Percentiles rank a stretch among this genome's conserved stretches.
These are phyloP conservation scores for Favolaschia claudopus DNA, from an alignment of 768 basidiomycete genomes.

Conservation along the genomic window DNA sequence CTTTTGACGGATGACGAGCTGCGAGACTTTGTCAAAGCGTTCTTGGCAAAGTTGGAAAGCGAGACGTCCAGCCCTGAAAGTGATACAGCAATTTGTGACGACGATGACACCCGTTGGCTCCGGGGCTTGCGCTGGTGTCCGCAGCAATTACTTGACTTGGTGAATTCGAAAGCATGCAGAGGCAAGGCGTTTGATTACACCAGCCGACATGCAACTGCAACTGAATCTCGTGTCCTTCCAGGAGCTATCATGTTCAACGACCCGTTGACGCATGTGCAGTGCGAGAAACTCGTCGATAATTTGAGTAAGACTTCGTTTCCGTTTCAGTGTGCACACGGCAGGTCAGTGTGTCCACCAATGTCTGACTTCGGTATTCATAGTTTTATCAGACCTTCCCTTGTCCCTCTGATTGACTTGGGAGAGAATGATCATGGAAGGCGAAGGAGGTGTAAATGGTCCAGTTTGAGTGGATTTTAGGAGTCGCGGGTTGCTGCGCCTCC, in stretches of 20 bases:
- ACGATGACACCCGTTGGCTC: constrained; percentile 61
- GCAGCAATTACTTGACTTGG: constrained; percentile 77
- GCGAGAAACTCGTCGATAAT: constrained; percentile 68
- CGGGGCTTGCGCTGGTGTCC: constrained; percentile 84
- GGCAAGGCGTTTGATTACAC: constrained; percentile 55
- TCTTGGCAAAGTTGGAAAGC: constrained; percentile 66
- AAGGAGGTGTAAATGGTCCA: constrained; percentile 13
- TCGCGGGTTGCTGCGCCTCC: no score
- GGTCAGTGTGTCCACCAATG: constrained; percentile 48
- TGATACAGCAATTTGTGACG: constrained; percentile 22
- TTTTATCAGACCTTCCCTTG: constrained; percentile 57
- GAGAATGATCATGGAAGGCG: not conserved
- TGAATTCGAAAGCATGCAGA: constrained; percentile 96
- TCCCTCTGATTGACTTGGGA: constrained; percentile 51
- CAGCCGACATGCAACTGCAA: not conserved
- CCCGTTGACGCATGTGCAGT: constrained; percentile 69
- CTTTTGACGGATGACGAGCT: constrained; percentile 75
- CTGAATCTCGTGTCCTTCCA: constrained; percentile 38
- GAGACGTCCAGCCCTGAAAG: constrained; percentile 42
- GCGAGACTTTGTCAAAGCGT: constrained; percentile 76
- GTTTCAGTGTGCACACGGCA: constrained; percentile 97
- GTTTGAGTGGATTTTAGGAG: no score
- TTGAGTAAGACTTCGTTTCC: constrained; percentile 81
- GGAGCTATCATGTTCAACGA: constrained; percentile 99
- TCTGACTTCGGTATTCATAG: not conserved